Evolutionary conservation across 1,284 basidiomycete species (phyloP).

Genomic region (Fomes fomentarius): DNA sequence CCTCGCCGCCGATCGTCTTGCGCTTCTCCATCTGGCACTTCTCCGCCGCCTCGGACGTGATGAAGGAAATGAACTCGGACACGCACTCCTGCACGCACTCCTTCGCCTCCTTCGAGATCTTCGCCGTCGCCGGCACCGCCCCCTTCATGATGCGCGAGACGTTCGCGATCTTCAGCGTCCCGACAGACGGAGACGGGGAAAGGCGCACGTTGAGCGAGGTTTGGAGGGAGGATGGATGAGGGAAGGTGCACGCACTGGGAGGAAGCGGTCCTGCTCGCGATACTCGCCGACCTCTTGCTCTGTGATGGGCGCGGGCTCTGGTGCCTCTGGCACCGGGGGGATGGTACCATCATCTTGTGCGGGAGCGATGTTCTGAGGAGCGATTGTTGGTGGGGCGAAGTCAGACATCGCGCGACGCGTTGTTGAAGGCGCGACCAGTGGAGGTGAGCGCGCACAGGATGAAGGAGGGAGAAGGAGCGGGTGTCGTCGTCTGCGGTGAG

Average conservation of each 20-base stretch:
- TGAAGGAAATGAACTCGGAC: conserved; percentile 95
- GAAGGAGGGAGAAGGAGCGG: background rate
- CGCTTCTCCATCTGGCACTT: conserved; percentile 87
- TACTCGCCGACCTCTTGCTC: conserved; percentile 92
- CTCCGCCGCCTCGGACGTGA: conserved; percentile 90
- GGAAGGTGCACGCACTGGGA: conserved; percentile 66
- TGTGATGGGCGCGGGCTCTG: conserved; percentile 74
- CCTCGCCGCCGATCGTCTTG: conserved; percentile 90
- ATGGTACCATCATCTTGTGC: conserved; percentile 48
- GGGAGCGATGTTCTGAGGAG: conserved; percentile 42
- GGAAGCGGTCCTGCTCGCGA: conserved; percentile 88
- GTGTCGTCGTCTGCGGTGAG: background rate
- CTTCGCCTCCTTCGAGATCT: conserved; percentile 96
- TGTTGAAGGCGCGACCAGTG: background rate
- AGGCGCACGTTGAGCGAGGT: background rate
- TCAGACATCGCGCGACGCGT: conserved; percentile 46
- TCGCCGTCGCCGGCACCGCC: conserved; percentile 87
- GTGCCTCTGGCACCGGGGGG: conserved; percentile 47
- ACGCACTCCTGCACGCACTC: conserved; percentile 97
- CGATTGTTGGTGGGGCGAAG: conserved; percentile 54
- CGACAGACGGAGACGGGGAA: background rate
- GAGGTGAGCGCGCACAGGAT: background rate
- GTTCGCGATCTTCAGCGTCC: conserved; percentile 85
- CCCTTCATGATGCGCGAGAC: conserved; percentile 95
- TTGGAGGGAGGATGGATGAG: background rate